phyloP scores from a whole-genome alignment of 1,139 yeast species.

The Kurtzmaniella quercitrusa region DNA sequence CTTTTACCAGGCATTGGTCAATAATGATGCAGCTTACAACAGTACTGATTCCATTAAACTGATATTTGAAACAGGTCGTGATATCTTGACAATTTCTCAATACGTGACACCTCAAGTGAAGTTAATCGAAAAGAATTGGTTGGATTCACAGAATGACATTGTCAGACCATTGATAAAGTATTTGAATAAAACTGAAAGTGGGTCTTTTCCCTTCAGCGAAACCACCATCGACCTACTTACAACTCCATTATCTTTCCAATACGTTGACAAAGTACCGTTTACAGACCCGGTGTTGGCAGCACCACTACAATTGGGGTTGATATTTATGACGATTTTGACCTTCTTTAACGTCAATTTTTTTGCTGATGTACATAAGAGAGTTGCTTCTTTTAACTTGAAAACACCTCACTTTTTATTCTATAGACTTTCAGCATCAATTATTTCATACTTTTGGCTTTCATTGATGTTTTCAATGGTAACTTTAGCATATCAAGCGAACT shows the following conservation, averaged over 20 bases:
- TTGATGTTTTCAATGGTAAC: constrained; percentile 37
- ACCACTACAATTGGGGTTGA: constrained; percentile 71
- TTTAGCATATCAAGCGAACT: constrained; percentile 42
- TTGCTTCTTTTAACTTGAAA: constrained; percentile 33
- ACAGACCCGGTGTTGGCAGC: constrained; percentile 50
- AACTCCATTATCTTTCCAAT: constrained; percentile 33
- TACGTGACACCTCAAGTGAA: constrained; percentile 24
- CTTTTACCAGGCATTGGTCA: constrained; percentile 23
- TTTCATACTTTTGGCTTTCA: constrained; percentile 33
- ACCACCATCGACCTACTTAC: constrained; percentile 20
- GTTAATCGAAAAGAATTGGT: constrained; percentile 18
- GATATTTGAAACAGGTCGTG: constrained; percentile 42
- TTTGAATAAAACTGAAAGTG: constrained; percentile 5
- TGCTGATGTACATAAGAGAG: constrained; percentile 46
- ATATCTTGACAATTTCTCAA: constrained; percentile 25
- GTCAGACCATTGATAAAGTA: constrained; percentile 1
- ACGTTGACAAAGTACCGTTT: constrained; percentile 49
- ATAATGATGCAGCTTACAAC: constrained; percentile 24
- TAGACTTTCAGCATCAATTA: constrained; percentile 25
- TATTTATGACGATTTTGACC: constrained; percentile 68
- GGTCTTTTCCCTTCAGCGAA: constrained; percentile 6
- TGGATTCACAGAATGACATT: constrained; percentile 11
- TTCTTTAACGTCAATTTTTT: constrained; percentile 56
- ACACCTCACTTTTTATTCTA: constrained; percentile 26
- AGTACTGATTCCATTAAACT: constrained; percentile 21